Conservation (phyloP, 2,329 filamentous ascomycete species). For the Metarhizium humberi region DNA sequence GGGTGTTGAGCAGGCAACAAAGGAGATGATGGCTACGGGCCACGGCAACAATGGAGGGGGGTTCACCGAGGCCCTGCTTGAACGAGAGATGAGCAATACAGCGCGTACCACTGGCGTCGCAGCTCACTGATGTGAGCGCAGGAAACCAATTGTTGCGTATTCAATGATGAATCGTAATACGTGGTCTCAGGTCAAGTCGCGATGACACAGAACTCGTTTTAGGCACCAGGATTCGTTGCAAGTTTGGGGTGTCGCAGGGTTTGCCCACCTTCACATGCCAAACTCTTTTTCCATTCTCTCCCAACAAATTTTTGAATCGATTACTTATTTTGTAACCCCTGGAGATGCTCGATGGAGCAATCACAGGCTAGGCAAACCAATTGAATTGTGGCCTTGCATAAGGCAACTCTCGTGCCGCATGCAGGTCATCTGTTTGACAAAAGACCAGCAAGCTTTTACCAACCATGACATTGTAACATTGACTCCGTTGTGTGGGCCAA, state of each 20-base stretch:
- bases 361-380: slow-evolving; percentile 1
- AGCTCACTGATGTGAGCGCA: slow-evolving; percentile 8
- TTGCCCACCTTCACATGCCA: slow-evolving; percentile 1
- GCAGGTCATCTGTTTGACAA: background rate
- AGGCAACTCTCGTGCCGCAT: background rate
- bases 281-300: background rate
- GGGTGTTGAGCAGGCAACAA: slow-evolving; percentile 57
- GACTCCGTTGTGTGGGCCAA: background rate
- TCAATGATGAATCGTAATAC: background rate
- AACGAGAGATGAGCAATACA: slow-evolving; percentile 36
- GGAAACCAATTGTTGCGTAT: background rate
- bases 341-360: background rate
- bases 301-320: background rate
- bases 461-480: background rate
- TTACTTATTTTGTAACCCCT: background rate
- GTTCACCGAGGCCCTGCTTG: slow-evolving; percentile 51
- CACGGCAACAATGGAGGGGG: slow-evolving; percentile 19
- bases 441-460: background rate
- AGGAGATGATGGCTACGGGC: slow-evolving; percentile 46
- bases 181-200: background rate
- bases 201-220: background rate
- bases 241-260: background rate
- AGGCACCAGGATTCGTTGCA: background rate
- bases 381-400: background rate
- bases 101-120: slow-evolving; percentile 20